These are phyloP conservation scores for Ilyonectria destructans DNA, from an alignment of 2,329 filamentous ascomycete species.

Conservation along the genomic window DNA sequence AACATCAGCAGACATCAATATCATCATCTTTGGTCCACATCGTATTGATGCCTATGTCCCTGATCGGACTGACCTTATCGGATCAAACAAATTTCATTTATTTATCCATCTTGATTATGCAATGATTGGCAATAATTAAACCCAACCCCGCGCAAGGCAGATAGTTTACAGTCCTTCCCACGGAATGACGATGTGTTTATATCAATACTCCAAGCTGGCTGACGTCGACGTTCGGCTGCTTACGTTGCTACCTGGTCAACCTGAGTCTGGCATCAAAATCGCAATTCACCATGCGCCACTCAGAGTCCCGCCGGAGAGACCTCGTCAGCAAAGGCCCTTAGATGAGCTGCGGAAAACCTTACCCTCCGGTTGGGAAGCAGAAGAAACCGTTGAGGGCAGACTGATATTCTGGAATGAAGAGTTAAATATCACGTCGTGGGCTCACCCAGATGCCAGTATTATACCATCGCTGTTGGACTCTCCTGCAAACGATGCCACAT, in stretches of 20 bases:
- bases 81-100: too few species aligned
- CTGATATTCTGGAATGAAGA: background rate
- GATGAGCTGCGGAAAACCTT: background rate
- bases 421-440: background rate
- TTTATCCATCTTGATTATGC: too few species aligned
- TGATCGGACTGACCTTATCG: too few species aligned
- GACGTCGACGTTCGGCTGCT: conserved; percentile 2
- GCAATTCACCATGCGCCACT: background rate
- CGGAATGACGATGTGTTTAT: conserved; percentile 1
- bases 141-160: too few species aligned
- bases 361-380: background rate
- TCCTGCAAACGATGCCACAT: background rate
- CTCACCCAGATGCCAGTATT: background rate
- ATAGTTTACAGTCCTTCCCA: background rate
- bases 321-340: background rate
- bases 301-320: background rate
- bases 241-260: conserved; percentile 1
- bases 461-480: background rate
- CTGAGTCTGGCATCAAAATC: background rate
- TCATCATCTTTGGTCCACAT: too few species aligned
- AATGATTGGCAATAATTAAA: too few species aligned
- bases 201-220: background rate
- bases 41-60: too few species aligned
- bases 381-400: conserved; percentile 7
- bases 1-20: too few species aligned